Conservation (phyloP, 169 alveolate species). For the Cryptosporidium baileyi region DNA sequence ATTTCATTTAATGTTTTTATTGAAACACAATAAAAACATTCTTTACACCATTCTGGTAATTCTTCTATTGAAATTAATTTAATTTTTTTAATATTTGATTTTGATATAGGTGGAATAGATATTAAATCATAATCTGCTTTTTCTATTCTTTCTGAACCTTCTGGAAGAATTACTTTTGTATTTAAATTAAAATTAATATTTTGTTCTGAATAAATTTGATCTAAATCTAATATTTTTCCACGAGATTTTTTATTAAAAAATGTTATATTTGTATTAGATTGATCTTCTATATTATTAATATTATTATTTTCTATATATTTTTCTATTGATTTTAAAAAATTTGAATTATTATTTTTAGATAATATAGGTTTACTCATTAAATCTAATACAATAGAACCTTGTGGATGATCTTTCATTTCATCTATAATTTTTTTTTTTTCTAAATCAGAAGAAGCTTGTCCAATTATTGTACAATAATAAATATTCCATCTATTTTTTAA, state of each 20-base stretch:
- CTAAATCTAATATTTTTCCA: constrained; percentile 81
- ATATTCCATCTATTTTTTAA: constrained; percentile 88
- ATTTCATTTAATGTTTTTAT: constrained; percentile 89
- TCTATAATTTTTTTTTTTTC: constrained; percentile 83
- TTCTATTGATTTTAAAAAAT: constrained; percentile 42
- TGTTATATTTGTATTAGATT: background rate
- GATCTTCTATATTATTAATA: background rate
- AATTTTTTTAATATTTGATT: constrained; percentile 74
- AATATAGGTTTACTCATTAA: constrained; percentile 17
- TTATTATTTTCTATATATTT: constrained; percentile 17
- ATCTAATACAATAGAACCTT: constrained; percentile 61
- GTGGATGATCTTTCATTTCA: constrained; percentile 77
- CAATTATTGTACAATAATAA: constrained; percentile 89
- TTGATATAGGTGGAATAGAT: constrained; percentile 78
- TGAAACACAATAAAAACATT: constrained; percentile 86
- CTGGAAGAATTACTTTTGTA: constrained; percentile 90
- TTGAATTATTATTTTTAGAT: constrained; percentile 1
- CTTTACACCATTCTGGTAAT: constrained; percentile 95
- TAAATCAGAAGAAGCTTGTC: constrained; percentile 92
- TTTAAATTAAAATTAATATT: constrained; percentile 90
- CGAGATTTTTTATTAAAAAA: constrained; percentile 4
- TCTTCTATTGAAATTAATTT: constrained; percentile 75
- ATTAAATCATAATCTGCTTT: constrained; percentile 85
- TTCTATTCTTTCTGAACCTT: constrained; percentile 88
- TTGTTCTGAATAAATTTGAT: constrained; percentile 80